Conservation (phyloP, 108 stramenopile species). For the Aurantiochytrium sp. region DNA sequence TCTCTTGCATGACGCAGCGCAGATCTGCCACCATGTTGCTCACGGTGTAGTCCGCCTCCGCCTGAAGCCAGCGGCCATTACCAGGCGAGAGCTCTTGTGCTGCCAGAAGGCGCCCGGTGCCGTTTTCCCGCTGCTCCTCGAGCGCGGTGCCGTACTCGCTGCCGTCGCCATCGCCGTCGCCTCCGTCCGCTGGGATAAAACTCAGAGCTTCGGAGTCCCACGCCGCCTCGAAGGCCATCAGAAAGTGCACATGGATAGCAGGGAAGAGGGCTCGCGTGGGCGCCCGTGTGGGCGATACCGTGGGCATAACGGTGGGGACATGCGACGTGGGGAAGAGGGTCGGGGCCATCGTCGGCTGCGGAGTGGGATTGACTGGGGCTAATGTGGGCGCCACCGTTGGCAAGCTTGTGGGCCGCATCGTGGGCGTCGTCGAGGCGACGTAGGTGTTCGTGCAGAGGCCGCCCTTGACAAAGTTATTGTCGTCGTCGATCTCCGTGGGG, state of each 20-base stretch:
- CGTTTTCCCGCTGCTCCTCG: too few relatives aligned
- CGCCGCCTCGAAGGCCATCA: not conserved
- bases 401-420: not conserved
- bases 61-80: not conserved
- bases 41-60: not conserved
- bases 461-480: not conserved
- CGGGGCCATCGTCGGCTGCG: not conserved
- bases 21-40: not conserved
- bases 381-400: not conserved
- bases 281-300: not conserved
- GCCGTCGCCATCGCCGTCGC: not conserved
- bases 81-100: not conserved
- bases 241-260: not conserved
- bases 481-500: slow-evolving; percentile 7
- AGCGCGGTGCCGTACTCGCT: not conserved
- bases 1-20: not conserved
- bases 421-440: too few relatives aligned
- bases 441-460: not conserved
- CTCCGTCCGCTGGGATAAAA: not conserved
- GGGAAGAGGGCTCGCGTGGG: not conserved
- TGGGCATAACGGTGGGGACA: not conserved
- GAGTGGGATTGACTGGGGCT: not conserved
- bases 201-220: not conserved
- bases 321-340: not conserved
- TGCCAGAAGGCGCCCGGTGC: not conserved